Base-by-base conservation (phyloP, 371 early-diverging fungal genomes). In the Coemansia sp. region DNA sequence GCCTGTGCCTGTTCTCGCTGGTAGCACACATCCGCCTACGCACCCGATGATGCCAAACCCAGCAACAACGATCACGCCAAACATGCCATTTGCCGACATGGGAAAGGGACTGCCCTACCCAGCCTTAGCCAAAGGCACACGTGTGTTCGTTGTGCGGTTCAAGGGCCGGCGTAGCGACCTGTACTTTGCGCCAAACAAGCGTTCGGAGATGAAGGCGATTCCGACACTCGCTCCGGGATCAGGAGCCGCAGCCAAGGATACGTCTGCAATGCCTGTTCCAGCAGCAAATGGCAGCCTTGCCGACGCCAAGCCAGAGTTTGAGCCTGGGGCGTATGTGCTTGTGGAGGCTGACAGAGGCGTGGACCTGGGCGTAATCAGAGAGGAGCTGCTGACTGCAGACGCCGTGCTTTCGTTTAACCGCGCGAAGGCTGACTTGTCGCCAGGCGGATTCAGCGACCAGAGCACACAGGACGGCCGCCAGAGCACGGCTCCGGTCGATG, bases 301-400 rank as follows among this genome's bases (percentile, higher is more conserved):
- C 24, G 40, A 24, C 21, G 31, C 52, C 52, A 59, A 13, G 26
- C 11, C 57, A 2, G 31, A 56, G 58, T 67, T 57, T 50, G 57
- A 45, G 37, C 80, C 67, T n/a, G 81, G 81, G 5, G 56, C 62
- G 10, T 57, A 90, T 50, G 95, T 93, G 13, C 92, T 98, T 74
- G 95, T 96, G 0, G 96, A 98, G 79, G 98, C 94, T 3, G 98
- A 98, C 73, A 88, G 98, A 34, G 98, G 97, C 21, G 91, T 92
- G 54, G 98, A 98, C 73, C 80, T 98, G 42, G 98, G 98, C 14
- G 88, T 90, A 65, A 87, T 96, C 22, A 86, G 88, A 14, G 84
- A 85, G 40, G 87, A 88, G 67, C 65, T 77, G 16, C 22, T 26
- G 1, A 61, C 58, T 0, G 22, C 59, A 1, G 75, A 61, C 24